These are phyloP conservation scores for Candida parachauliodes DNA, from an alignment of 805 yeast genomes.

Conservation along the genomic window DNA sequence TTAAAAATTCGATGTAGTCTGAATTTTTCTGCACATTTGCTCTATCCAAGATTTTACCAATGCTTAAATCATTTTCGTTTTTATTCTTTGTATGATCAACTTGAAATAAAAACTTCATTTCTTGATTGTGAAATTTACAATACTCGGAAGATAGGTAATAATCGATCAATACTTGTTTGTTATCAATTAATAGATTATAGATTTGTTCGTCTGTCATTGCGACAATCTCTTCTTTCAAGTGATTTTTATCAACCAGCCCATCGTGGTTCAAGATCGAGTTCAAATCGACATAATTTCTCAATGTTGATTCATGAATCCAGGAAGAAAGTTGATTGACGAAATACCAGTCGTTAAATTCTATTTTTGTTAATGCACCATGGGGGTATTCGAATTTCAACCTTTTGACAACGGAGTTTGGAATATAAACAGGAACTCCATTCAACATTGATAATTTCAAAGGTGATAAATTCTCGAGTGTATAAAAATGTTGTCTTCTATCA, in stretches of 20 bases:
- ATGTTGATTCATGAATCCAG: slow-evolving; percentile 5
- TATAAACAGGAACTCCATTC: slow-evolving; percentile 45
- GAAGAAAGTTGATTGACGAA: slow-evolving; percentile 17
- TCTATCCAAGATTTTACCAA: slow-evolving; percentile 7
- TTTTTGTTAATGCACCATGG: slow-evolving; percentile 16
- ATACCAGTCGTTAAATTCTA: slow-evolving; percentile 17
- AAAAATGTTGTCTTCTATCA: slow-evolving; percentile 63
- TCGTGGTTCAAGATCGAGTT: neutral
- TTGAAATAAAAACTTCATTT: slow-evolving; percentile 16
- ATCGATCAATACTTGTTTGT: slow-evolving; percentile 14
- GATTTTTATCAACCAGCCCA: neutral
- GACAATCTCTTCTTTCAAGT: slow-evolving; percentile 11
- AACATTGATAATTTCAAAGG: slow-evolving; percentile 51
- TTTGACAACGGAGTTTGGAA: slow-evolving; percentile 21
- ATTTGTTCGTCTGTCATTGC: slow-evolving; percentile 24
- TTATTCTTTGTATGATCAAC: slow-evolving; percentile 4
- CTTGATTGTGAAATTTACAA: slow-evolving; percentile 18
- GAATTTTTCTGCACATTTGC: neutral
- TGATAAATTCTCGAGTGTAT: slow-evolving; percentile 43
- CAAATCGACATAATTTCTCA: slow-evolving; percentile 3
- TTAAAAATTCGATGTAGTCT: slow-evolving; percentile 3
- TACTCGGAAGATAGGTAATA: slow-evolving; percentile 17
- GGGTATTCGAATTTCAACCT: slow-evolving; percentile 19
- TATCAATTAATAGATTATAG: slow-evolving; percentile 17
- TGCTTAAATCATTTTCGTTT: slow-evolving; percentile 4